Evolutionary conservation across 352 stramenopile genomes (phyloP).

Genomic region (Plasmopara halstedii): DNA sequence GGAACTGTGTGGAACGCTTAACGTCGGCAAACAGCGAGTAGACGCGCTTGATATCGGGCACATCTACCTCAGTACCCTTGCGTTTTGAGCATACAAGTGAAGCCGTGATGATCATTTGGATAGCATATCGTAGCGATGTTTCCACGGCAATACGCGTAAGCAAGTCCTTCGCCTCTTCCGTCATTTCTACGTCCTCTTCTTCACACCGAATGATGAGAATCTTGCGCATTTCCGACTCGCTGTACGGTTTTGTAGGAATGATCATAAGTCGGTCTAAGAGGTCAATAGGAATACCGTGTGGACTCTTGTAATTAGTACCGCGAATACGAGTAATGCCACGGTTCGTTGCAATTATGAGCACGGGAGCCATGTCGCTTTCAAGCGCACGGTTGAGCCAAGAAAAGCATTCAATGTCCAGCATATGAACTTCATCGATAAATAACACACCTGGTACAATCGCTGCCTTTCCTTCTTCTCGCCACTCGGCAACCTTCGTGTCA

Average conservation of each 20-base stretch:
- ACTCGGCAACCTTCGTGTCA: constrained; percentile 96
- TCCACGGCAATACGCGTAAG: constrained; percentile 97
- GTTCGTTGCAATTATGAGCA: constrained; percentile 99
- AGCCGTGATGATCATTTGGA: constrained; percentile 99
- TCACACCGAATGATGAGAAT: constrained; percentile 97
- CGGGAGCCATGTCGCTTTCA: constrained; percentile 95
- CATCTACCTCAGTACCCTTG: constrained; percentile 87
- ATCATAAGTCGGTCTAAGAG: constrained; percentile 98
- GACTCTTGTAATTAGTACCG: constrained; percentile 97
- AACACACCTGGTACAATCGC: constrained; percentile 98
- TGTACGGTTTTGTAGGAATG: constrained; percentile 96
- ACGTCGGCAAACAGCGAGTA: constrained; percentile 98
- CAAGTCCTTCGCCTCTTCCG: constrained; percentile 93
- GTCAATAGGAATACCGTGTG: constrained; percentile 98
- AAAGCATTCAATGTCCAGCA: constrained; percentile 99
- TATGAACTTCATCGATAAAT: constrained; percentile 99
- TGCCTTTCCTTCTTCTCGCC: constrained; percentile 93
- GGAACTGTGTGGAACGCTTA: constrained; percentile 97
- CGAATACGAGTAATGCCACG: constrained; percentile 97
- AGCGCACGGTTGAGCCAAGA: constrained; percentile 98
- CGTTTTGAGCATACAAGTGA: constrained; percentile 91
- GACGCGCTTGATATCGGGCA: constrained; percentile 90
- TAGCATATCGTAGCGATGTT: constrained; percentile 98
- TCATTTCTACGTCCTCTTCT: constrained; percentile 99
- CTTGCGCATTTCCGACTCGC: constrained; percentile 91